A percentile compares a stretch with the other conserved stretches of the same genome.
Evolutionary conservation across 202 grass and related monocot species (phyloP).

Genomic region (Musa balbisiana): DNA sequence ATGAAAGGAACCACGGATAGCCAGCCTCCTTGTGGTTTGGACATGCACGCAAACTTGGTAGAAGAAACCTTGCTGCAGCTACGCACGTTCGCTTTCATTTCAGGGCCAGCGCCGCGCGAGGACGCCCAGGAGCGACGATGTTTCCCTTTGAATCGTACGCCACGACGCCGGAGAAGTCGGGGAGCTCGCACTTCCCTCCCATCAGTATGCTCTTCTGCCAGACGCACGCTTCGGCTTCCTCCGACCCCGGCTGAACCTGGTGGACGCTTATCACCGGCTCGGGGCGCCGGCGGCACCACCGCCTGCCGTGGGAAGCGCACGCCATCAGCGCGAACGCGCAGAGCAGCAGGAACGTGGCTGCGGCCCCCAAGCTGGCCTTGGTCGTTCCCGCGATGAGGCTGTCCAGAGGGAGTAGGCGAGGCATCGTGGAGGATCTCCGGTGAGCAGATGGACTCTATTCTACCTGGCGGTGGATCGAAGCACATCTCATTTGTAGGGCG

Average conservation of each 20-base stretch:
- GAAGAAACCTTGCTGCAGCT: too few species aligned
- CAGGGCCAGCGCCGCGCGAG: constrained; percentile 30
- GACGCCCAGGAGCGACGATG: constrained; percentile 41
- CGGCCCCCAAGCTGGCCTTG: constrained; percentile 22
- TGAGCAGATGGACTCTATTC: too few species aligned
- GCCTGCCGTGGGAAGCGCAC: constrained; percentile 58
- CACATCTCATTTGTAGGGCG: background rate
- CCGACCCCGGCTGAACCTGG: constrained; percentile 58
- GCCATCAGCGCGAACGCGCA: constrained; percentile 42
- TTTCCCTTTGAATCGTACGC: constrained; percentile 76
- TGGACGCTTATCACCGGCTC: constrained; percentile 69
- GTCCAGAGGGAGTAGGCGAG: background rate
- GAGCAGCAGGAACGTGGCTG: constrained; percentile 50
- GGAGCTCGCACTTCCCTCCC: constrained; percentile 87
- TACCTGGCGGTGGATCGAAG: background rate
- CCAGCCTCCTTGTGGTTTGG: too few species aligned
- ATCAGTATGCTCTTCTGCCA: constrained; percentile 92
- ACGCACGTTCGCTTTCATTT: constrained; percentile 20
- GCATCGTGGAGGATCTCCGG: background rate
- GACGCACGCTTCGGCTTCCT: constrained; percentile 35
- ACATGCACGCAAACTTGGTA: too few species aligned
- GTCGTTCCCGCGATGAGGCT: background rate
- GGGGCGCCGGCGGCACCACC: constrained; percentile 48
- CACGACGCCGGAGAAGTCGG: constrained; percentile 80
- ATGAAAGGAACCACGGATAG: too few species aligned